phyloP scores from a whole-genome alignment of 2,329 filamentous ascomycete species.

The Seiridium unicorne region DNA sequence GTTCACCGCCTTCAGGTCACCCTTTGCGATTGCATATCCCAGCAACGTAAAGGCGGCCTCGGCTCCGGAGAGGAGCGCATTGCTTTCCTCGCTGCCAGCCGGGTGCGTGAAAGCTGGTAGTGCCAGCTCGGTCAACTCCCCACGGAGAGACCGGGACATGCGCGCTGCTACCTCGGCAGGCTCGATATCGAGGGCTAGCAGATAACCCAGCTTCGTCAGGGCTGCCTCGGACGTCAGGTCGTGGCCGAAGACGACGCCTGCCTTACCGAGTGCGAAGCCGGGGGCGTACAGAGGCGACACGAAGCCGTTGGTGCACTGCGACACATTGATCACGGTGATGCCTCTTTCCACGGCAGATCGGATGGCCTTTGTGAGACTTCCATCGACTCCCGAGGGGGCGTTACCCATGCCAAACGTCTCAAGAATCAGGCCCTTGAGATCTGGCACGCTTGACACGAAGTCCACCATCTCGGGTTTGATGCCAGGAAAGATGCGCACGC shows the following conservation, averaged over 20 bases:
- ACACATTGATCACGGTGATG: slow-evolving; percentile 86
- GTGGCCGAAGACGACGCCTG: slow-evolving; percentile 85
- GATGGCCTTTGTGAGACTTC: slow-evolving; percentile 75
- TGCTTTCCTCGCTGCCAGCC: slow-evolving; percentile 39
- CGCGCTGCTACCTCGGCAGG: slow-evolving; percentile 63
- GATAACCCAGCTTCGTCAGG: slow-evolving; percentile 85
- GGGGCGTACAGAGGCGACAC: slow-evolving; percentile 78
- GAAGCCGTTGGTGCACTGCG: slow-evolving; percentile 79
- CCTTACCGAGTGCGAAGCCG: slow-evolving; percentile 73
- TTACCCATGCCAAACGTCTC: slow-evolving; percentile 95
- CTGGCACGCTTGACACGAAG: slow-evolving; percentile 74
- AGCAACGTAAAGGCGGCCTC: slow-evolving; percentile 71
- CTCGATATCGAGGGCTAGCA: slow-evolving; percentile 66
- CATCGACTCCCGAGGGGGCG: slow-evolving; percentile 78
- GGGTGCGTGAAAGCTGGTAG: slow-evolving; percentile 76
- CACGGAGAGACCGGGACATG: slow-evolving; percentile 75
- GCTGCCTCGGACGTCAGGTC: slow-evolving; percentile 90
- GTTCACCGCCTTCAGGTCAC: slow-evolving; percentile 63
- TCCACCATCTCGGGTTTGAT: slow-evolving; percentile 94
- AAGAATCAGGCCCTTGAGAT: slow-evolving; percentile 76
- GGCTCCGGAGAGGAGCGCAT: slow-evolving; percentile 46
- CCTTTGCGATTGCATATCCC: slow-evolving; percentile 75
- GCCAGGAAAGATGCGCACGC: slow-evolving; percentile 85
- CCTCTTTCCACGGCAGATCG: slow-evolving; percentile 74
- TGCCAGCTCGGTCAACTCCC: slow-evolving; percentile 79